These are phyloP conservation scores for Pestalotiopsis sp. DNA, from an alignment of 2,329 filamentous ascomycete species.

Conservation along the genomic window DNA sequence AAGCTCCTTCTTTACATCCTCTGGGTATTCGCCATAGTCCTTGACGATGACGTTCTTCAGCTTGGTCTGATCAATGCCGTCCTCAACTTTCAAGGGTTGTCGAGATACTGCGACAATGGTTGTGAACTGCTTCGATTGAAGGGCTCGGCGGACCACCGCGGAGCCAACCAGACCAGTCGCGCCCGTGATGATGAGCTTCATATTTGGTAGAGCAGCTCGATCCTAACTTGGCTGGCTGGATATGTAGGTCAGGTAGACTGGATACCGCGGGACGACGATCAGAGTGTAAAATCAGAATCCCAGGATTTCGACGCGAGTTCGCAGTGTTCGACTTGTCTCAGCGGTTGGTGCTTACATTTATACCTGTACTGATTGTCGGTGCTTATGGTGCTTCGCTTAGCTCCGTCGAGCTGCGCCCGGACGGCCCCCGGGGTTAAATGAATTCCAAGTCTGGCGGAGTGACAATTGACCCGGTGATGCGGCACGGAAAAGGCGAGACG, in stretches of 20 bases:
- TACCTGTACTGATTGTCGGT: not conserved
- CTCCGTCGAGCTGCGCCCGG: not conserved
- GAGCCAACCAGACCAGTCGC: slow-evolving; percentile 44
- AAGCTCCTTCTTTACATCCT: slow-evolving; percentile 40
- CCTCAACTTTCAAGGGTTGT: slow-evolving; percentile 32
- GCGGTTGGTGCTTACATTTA: not conserved
- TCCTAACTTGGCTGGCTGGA: not conserved
- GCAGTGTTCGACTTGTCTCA: not conserved
- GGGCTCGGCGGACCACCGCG: slow-evolving; percentile 46
- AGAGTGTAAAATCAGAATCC: not conserved
- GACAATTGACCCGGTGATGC: not conserved
- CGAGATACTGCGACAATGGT: slow-evolving; percentile 45
- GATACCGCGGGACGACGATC: not conserved
- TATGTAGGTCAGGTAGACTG: not conserved
- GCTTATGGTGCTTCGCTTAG: not conserved
- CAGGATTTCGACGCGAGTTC: not conserved
- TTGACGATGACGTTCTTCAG: slow-evolving; percentile 40
- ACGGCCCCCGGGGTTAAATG: not conserved
- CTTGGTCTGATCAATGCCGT: slow-evolving; percentile 34
- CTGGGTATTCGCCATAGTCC: slow-evolving; percentile 43
- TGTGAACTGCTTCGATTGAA: slow-evolving; percentile 37
- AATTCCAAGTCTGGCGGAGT: not conserved
- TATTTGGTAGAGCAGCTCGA: not conserved
- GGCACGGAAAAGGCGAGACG: not conserved
- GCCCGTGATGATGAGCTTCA: slow-evolving; percentile 39